A percentile compares a stretch with the other conserved stretches of the same genome.
Conservation (phyloP, 1,284 basidiomycete genomes). For the Malassezia dermatis region DNA sequence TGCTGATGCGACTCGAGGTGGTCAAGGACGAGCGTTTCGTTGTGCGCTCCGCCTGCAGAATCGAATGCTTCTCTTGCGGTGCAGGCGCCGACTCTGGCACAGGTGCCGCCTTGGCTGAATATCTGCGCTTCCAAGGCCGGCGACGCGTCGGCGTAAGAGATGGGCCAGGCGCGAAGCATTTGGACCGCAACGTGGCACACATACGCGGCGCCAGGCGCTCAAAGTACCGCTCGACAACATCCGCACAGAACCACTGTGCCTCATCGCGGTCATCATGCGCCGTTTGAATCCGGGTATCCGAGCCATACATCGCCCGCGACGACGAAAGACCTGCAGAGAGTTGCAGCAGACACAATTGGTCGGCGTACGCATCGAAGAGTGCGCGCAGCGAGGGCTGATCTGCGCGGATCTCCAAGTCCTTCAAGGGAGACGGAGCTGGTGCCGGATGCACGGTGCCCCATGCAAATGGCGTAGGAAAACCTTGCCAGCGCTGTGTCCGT, state of each 20-base stretch:
- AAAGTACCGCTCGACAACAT: constrained; percentile 33
- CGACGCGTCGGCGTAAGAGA: not conserved
- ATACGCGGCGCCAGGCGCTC: constrained; percentile 22
- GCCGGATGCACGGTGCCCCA: not conserved
- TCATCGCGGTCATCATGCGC: constrained; percentile 34
- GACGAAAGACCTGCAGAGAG: not conserved
- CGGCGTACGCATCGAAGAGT: constrained; percentile 5
- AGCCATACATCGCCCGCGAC: not conserved
- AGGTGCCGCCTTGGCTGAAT: not conserved
- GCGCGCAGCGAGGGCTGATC: not conserved
- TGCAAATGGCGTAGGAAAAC: not conserved
- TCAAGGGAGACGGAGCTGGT: not conserved
- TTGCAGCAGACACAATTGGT: constrained; percentile 16
- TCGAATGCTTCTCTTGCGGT: not conserved
- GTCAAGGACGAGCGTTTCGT: not conserved
- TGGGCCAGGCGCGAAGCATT: constrained; percentile 34
- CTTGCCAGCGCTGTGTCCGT: constrained; percentile 4
- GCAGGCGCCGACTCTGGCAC: not conserved
- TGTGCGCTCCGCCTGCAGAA: constrained; percentile 7
- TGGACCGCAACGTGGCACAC: constrained; percentile 30
- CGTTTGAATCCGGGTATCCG: not conserved
- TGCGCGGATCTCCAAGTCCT: not conserved
- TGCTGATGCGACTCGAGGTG: not conserved
- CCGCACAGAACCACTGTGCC: constrained; percentile 38
- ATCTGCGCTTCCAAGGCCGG: constrained; percentile 5